These are phyloP conservation scores for Pterocarpus santalinus DNA, from an alignment of 306 rosid genomes.

Conservation along the genomic window DNA sequence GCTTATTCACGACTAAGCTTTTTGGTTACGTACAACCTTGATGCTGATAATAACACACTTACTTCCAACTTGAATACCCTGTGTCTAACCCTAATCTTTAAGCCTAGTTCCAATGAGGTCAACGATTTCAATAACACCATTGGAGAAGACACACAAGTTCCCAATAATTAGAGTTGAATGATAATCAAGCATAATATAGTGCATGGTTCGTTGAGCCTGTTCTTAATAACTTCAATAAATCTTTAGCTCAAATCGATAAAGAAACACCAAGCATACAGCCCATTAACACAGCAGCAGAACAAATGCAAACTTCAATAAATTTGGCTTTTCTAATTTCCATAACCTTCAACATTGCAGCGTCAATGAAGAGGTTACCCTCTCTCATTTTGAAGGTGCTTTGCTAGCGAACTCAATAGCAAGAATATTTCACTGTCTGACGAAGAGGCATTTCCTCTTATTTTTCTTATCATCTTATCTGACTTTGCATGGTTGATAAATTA, in stretches of 20 bases:
- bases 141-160: neutral
- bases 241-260: slow-evolving; percentile 4
- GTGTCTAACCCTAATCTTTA: neutral
- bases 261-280: neutral
- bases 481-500: neutral
- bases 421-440: neutral
- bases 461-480: neutral
- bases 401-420: neutral
- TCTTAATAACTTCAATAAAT: neutral
- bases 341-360: slow-evolving; percentile 13
- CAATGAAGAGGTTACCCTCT: slow-evolving; percentile 10
- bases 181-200: neutral
- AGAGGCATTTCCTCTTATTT: neutral
- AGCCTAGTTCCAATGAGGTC: slow-evolving; percentile 4
- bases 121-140: slow-evolving; percentile 5
- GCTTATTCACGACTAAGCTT: slow-evolving; percentile 18
- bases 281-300: neutral
- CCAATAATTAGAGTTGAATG: neutral
- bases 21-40: neutral
- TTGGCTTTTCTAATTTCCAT: neutral
- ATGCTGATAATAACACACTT: neutral
- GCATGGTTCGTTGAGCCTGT: neutral
- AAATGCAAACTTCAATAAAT: neutral
- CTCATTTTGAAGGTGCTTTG: slow-evolving; percentile 7
- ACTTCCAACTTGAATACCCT: neutral